These are phyloP conservation scores for Yamadazyma songkhlaensis DNA, from an alignment of 1,139 yeast species.

Conservation along the genomic window DNA sequence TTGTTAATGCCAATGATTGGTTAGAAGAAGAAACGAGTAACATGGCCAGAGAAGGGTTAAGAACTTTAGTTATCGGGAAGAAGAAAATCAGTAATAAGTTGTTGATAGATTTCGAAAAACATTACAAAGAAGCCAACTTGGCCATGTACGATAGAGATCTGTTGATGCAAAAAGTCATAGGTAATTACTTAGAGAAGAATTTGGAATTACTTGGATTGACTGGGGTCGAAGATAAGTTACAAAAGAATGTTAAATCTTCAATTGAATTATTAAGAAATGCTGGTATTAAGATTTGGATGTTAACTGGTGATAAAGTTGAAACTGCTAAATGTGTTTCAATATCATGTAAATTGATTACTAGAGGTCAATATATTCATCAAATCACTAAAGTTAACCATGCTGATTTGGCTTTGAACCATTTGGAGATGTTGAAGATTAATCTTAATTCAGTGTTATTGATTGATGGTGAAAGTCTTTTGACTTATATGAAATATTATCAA, in stretches of 20 bases:
- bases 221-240: conserved; percentile 96
- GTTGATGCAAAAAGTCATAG: conserved; percentile 65
- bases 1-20: conserved; percentile 91
- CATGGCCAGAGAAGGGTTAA: conserved; percentile 97
- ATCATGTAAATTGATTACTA: conserved; percentile 83
- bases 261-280: conserved; percentile 92
- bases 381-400: conserved; percentile 62
- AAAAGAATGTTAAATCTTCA: conserved; percentile 85
- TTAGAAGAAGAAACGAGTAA: conserved; percentile 95
- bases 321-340: conserved; percentile 97
- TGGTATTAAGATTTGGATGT: conserved; percentile 97
- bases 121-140: conserved; percentile 70
- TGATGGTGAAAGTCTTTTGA: conserved; percentile 88
- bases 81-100: conserved; percentile 56
- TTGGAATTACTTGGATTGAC: conserved; percentile 88
- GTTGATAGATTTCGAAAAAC: conserved; percentile 61
- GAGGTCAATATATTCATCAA: conserved; percentile 92
- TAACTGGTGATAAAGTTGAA: conserved; percentile 98
- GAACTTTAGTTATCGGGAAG: conserved; percentile 90
- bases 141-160: conserved; percentile 78
- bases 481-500: conserved; percentile 60
- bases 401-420: conserved; percentile 65
- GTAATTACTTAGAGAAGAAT: conserved; percentile 73
- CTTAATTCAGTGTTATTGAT: conserved; percentile 77
- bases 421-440: conserved; percentile 68